Base-by-base conservation (phyloP, 306 rosid genomes). In the Spatholobus suberectus region DNA sequence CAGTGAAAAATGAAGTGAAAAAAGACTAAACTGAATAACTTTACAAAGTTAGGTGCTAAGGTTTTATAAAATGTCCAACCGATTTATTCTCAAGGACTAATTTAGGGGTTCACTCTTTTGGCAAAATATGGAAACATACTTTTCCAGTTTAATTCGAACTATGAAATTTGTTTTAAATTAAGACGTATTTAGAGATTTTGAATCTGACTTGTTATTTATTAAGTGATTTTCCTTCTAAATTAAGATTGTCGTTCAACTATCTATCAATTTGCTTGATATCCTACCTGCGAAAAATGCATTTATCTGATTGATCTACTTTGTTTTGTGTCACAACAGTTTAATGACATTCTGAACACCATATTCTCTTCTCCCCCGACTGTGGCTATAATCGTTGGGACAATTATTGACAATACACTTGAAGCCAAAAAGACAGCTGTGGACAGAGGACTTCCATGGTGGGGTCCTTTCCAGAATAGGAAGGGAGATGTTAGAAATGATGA, bases 401-500 rank as follows among this genome's bases (percentile, higher is more conserved):
- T 96, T 34, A 78, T 96, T 1, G 99, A 96, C 83, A 92, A 89
- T 86, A 93, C 99, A 2, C 90, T 96, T 1, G 99, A 93, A 0
- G 94, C 91, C 1, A 88, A 79, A 72, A 14, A 69, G 2, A 43
- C 84, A 7, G 67, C 27, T 5, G 76, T 20, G 5, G 98, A 96
- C 34, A 89, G 99, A 83, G 99, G 99, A 81, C 20, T 96, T 62
- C 89, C 85, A 74, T 96, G 99, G 99, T 93, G 97, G 97, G 68
- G 8, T 62, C 94, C 98, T 0, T 96, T 91, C 90, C 98, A 93
- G 75, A 72, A 71, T 23, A 92, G 85, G 87, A 85, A 92, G 15
- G 99, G 99, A 69, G 99, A 96, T 77, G 70, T 10, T 76, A 84
- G 98, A 87, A 96, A 85, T 47, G 92, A 85, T 0, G 99, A 96